Evolutionary conservation across 2,329 filamentous ascomycete species (phyloP).

Genomic region (Trichoderma gracile): DNA sequence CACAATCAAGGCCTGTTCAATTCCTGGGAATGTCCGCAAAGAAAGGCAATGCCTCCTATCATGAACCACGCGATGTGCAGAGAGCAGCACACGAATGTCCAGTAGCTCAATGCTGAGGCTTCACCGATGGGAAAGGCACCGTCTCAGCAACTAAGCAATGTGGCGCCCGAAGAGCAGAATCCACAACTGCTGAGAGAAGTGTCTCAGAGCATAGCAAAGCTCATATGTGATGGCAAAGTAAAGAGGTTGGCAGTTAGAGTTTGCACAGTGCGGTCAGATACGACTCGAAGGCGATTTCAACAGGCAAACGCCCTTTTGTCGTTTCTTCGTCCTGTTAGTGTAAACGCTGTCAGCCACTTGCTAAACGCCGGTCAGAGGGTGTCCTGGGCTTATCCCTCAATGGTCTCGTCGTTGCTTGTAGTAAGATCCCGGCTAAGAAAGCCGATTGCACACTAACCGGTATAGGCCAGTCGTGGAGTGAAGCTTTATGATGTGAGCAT

Average conservation of each 20-base stretch:
- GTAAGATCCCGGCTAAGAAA: not conserved
- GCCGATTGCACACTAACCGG: not conserved
- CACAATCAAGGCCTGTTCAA: too few relatives aligned
- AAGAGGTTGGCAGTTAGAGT: not conserved
- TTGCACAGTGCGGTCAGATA: slow-evolving; percentile 6
- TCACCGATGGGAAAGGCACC: too few relatives aligned
- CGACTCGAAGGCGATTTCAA: not conserved
- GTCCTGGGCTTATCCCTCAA: not conserved
- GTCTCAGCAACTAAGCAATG: not conserved
- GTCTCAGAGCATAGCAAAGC: not conserved
- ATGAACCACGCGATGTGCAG: too few relatives aligned
- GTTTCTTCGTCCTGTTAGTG: not conserved
- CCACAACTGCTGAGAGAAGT: not conserved
- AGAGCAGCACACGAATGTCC: too few relatives aligned
- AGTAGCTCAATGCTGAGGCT: too few relatives aligned
- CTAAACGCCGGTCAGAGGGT: not conserved
- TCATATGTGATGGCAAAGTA: not conserved
- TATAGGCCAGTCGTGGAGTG: not conserved
- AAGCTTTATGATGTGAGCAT: slow-evolving; percentile 19
- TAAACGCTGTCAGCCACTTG: not conserved
- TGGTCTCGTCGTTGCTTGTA: not conserved
- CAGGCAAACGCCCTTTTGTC: too few relatives aligned
- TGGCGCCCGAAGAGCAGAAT: not conserved
- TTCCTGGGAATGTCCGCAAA: too few relatives aligned
- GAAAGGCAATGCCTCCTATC: too few relatives aligned